A percentile compares a stretch with the other conserved stretches of the same genome.
Evolutionary conservation across 345 rosid species (phyloP).

Genomic region (Theobroma cacao): DNA sequence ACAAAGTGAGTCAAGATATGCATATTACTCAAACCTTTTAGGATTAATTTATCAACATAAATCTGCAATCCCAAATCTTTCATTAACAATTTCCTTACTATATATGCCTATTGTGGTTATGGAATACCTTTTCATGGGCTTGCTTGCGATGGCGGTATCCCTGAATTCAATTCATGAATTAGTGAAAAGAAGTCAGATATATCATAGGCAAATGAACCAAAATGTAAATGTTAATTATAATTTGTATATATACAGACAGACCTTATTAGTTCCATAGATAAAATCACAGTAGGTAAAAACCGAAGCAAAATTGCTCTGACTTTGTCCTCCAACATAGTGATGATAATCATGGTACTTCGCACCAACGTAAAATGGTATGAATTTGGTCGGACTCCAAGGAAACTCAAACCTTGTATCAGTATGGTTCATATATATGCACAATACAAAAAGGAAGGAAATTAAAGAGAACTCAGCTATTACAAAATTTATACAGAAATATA

Average conservation of each 20-base stretch:
- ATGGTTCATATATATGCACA: background rate
- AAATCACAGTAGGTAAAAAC: conserved; percentile 90
- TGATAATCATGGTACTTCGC: conserved; percentile 96
- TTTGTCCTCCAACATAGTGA: conserved; percentile 93
- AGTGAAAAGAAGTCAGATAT: background rate
- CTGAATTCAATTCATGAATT: background rate
- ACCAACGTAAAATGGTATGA: conserved; percentile 91
- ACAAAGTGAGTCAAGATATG: no score
- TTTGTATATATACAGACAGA: conserved; percentile 9
- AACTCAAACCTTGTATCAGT: conserved; percentile 58
- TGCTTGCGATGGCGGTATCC: background rate
- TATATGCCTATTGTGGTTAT: no score
- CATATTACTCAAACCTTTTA: no score
- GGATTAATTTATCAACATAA: no score
- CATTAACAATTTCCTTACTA: no score
- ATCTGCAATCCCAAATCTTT: no score
- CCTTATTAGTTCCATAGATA: conserved; percentile 90
- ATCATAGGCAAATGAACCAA: no score
- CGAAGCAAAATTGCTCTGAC: conserved; percentile 98
- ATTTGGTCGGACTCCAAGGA: conserved; percentile 81
- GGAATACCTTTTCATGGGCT: background rate
- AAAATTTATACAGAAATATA: no score
- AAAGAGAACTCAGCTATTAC: no score
- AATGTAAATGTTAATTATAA: no score
- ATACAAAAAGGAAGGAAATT: no score